Percentiles rank a stretch among this genome's conserved stretches.
phyloP scores from a whole-genome alignment of 179 eudicot species.

The Beta macrorhiza region DNA sequence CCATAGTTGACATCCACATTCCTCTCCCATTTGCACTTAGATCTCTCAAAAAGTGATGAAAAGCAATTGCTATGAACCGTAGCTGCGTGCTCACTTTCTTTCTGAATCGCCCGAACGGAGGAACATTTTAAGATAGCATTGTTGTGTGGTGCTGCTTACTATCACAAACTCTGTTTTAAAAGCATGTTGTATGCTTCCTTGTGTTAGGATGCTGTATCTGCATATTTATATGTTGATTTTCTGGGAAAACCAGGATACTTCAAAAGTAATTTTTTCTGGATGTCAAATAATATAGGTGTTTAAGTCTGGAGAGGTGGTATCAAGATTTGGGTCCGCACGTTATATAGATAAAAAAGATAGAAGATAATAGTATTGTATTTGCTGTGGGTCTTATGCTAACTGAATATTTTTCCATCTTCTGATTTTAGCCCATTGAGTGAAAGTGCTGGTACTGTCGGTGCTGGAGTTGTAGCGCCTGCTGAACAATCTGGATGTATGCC shows the following conservation, averaged over 20 bases:
- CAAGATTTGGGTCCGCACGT: neutral
- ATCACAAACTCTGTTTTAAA: neutral
- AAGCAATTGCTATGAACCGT: neutral
- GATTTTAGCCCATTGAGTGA: slow-evolving; percentile 75
- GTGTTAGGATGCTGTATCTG: neutral
- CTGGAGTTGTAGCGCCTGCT: slow-evolving; percentile 72
- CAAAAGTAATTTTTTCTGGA: neutral
- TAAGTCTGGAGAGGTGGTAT: neutral
- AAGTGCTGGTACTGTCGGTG: slow-evolving; percentile 70
- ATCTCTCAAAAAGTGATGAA: neutral
- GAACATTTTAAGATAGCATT: no score
- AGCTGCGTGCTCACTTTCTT: neutral
- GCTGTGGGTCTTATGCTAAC: neutral
- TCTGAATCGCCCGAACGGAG: neutral
- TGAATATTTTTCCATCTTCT: neutral
- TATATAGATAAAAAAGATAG: neutral
- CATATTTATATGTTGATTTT: neutral
- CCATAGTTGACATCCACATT: neutral
- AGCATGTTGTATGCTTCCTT: neutral
- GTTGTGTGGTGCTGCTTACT: neutral
- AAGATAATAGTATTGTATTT: neutral
- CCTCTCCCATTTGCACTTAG: neutral
- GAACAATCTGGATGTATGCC: slow-evolving; percentile 64
- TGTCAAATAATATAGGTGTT: neutral
- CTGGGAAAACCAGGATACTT: neutral